A percentile compares a stretch with the other conserved stretches of the same genome.
Conservation (phyloP, 2,329 filamentous ascomycete genomes). For the Rhynchosporium agropyri region DNA sequence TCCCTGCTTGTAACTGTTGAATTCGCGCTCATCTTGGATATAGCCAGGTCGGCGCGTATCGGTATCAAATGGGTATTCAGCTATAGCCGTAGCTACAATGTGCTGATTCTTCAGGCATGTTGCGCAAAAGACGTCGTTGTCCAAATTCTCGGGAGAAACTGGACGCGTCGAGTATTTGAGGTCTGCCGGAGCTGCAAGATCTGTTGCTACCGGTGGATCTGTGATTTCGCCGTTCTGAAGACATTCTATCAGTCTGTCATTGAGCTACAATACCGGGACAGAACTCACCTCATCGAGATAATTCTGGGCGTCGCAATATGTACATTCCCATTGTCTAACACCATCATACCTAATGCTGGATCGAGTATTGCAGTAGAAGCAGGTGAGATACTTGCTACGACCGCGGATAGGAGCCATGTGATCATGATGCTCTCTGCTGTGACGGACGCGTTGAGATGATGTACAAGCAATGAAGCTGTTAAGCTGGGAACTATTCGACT, state of each 20-base stretch:
- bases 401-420: constrained; percentile 32
- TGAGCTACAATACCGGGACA: background rate
- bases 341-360: constrained; percentile 63
- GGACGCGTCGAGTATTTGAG: constrained; percentile 53
- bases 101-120: constrained; percentile 89
- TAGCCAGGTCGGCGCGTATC: constrained; percentile 70
- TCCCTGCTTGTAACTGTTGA: constrained; percentile 69
- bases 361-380: constrained; percentile 82
- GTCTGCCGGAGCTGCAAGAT: constrained; percentile 48
- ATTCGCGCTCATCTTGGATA: constrained; percentile 63
- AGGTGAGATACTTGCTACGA: constrained; percentile 52
- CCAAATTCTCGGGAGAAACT: constrained; percentile 41
- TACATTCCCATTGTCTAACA: constrained; percentile 71
- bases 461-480: background rate
- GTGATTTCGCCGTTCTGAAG: constrained; percentile 81
- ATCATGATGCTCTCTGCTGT: constrained; percentile 28
- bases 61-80: constrained; percentile 75
- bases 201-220: constrained; percentile 73
- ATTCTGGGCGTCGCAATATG: constrained; percentile 82
- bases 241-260: constrained; percentile 1
- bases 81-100: constrained; percentile 72
- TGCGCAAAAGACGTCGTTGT: constrained; percentile 61
- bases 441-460: background rate
- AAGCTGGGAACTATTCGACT: background rate
- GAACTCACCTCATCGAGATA: constrained; percentile 77